These are phyloP conservation scores for Chrysanthemum seticuspe DNA, from an alignment of 129 eudicot genomes.

Conservation along the genomic window DNA sequence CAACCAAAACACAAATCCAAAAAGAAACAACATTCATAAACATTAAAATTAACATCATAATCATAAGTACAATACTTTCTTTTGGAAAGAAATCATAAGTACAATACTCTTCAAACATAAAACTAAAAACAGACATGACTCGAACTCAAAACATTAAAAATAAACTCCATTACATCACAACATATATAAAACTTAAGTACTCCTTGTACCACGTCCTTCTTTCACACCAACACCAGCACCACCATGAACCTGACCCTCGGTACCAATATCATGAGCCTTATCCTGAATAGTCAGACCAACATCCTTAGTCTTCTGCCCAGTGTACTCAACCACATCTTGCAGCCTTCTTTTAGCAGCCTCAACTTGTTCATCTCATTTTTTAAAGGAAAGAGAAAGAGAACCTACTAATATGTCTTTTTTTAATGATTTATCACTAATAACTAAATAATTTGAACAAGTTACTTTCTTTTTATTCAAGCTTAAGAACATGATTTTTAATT, in stretches of 20 bases:
- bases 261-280: constrained; percentile 50
- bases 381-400: too few relatives aligned
- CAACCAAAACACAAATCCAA: too few relatives aligned
- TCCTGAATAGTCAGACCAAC: constrained; percentile 56
- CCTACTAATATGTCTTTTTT: too few relatives aligned
- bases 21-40: constrained; percentile 12
- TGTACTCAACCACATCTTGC: constrained; percentile 46
- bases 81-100: constrained; percentile 1
- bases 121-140: constrained; percentile 18
- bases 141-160: constrained; percentile 13
- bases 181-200: constrained; percentile 1
- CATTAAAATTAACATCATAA: constrained; percentile 3
- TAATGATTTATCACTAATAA: too few relatives aligned
- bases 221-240: constrained; percentile 28
- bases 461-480: too few relatives aligned
- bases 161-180: constrained; percentile 11
- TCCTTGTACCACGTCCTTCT: constrained; percentile 39
- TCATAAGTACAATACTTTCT: constrained; percentile 16
- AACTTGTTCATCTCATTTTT: constrained; percentile 34
- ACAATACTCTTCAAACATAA: constrained; percentile 14
- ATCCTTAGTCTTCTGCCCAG: constrained; percentile 78
- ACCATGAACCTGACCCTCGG: constrained; percentile 38
- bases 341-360: constrained; percentile 57
- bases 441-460: too few relatives aligned
- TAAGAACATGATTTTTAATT: too few relatives aligned